Evolutionary conservation across 1,139 yeast species (phyloP), one percentile per base, ranked within the genome.

Genomic region (Lodderomyces oxycetoniae): DNA sequence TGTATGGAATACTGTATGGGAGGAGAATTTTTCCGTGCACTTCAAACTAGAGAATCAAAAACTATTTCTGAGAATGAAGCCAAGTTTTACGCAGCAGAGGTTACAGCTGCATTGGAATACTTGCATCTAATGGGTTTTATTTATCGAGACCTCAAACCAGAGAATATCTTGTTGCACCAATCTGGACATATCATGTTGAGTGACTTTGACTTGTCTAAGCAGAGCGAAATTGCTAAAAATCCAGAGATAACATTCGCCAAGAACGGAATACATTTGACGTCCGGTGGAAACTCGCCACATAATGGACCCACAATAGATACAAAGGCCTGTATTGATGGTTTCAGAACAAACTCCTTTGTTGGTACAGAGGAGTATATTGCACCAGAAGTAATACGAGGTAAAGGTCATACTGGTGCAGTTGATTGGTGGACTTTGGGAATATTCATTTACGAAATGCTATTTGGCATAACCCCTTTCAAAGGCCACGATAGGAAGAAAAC

Each of bases 1-100:
- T 93, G 98, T 55, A 89, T 93, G 96, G 99, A 93, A 57, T 93
- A 91, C 52, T 93, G 98, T 55, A 88, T 91, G 93, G 99, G 99
- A 14, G 98, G 99, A 31, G 99, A 93, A 59, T 93, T 93, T 54
- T 93, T 93, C 67, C 68, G 98, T 40, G 98, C 98, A 0, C 63
- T 93, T 35, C 98, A 93, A 60, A 88, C 96, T 0, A 71, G 96
- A 41, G 84, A 80, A 42, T 77, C 89, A 34, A 87, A 88, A 53
- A 84, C 95, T 42, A 80, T 93, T 11, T 70, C 78, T 25, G 99
- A 93, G 56, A 75, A 68, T 32, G 97, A 89, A 54, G 97, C 98
- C 12, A 70, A 79, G 40, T 93, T 93, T 54, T 93, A 93, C 56
- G 96, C 96, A 0, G 88, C 96, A 10, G 99, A 93, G 57, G 98